Base-by-base conservation (phyloP, 1,139 yeast genomes). In the Blastobotrys arbuscula region DNA sequence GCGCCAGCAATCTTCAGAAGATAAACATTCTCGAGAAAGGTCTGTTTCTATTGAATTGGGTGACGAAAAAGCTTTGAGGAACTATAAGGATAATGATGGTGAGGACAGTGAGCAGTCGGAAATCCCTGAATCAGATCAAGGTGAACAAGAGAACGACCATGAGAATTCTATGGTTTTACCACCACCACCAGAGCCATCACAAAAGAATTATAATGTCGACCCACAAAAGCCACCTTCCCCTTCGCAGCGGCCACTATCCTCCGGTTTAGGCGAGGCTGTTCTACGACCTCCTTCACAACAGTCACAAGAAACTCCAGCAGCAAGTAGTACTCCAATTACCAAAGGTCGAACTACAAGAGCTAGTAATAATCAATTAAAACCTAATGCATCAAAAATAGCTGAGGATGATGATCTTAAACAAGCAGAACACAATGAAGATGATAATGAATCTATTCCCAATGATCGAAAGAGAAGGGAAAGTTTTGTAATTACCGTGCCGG, bases 171-270 rank as follows among this genome's bases (percentile, higher is more conserved):
- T 42, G 28, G 10, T 26, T 9, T 39, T 53, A 31, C 47, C 50
- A 16, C 47, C 50, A 13, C 52, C 53, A 7, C 55, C 55, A 5
- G 42, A 39, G 2, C 55, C 52, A 1, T 26, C 45, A 12, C 15
- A 34, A 5, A 38, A 40, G 28, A 18, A 16, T 5, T 26, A 30
- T 2, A 16, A 16, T 38, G 34, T 33, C 39, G 59, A 53, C 28
- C 55, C 57, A 10, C 52, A 53, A 31, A 54, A 53, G 43, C 44
- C 53, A 13, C 50, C 52, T 3, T 51, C 56, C 13, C 55, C 56
- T 2, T 49, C 39, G 42, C 58, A 33, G 44, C 48, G 21, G 31
- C 49, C 46, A 33, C 44, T 26, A 40, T 47, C 42, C 7, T 5
- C 26, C 37, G 46, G 30, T 42, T 38, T 39, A 24, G 28, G 36